These are phyloP conservation scores for Vanrija pseudolonga DNA, from an alignment of 1,284 basidiomycete genomes.

Conservation along the genomic window DNA sequence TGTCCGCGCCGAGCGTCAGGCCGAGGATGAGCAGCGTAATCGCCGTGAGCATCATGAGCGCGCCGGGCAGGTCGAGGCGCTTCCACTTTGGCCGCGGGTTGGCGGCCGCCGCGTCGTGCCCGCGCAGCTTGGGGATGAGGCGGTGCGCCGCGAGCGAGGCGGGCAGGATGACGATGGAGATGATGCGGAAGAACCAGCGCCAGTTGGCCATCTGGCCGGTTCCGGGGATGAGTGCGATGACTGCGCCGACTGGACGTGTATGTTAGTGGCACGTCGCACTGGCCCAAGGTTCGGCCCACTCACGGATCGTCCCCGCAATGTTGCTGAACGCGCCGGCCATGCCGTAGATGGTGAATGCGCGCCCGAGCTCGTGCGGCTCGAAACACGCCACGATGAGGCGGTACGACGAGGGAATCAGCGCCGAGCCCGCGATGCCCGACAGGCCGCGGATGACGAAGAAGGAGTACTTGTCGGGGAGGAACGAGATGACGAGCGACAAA, in stretches of 20 bases:
- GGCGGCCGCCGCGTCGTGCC: background rate
- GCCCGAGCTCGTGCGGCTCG: constrained; percentile 19
- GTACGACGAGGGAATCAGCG: constrained; percentile 29
- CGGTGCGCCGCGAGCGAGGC: constrained; percentile 15
- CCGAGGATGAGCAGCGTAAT: constrained; percentile 29
- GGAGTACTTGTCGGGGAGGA: constrained; percentile 25
- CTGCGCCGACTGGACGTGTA: constrained; percentile 21
- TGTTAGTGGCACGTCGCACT: background rate
- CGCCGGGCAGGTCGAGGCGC: constrained; percentile 27
- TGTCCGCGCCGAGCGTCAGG: constrained; percentile 30
- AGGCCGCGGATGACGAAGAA: constrained; percentile 37
- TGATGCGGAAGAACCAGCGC: constrained; percentile 43
- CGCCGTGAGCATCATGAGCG: constrained; percentile 25
- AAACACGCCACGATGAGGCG: constrained; percentile 32
- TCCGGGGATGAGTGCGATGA: constrained; percentile 33
- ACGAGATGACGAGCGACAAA: constrained; percentile 28
- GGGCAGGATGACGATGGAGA: constrained; percentile 30
- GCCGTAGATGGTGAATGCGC: constrained; percentile 28
- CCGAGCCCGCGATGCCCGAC: constrained; percentile 28
- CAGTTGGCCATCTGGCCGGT: constrained; percentile 30
- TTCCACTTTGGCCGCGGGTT: constrained; percentile 12
- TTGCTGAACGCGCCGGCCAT: constrained; percentile 20
- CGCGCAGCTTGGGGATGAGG: constrained; percentile 19
- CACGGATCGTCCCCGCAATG: constrained; percentile 15
- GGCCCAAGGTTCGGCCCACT: too few species aligned